Evolutionary conservation across 2,329 filamentous ascomycete species (phyloP).

Genomic region (Stagonosporopsis tanaceti): DNA sequence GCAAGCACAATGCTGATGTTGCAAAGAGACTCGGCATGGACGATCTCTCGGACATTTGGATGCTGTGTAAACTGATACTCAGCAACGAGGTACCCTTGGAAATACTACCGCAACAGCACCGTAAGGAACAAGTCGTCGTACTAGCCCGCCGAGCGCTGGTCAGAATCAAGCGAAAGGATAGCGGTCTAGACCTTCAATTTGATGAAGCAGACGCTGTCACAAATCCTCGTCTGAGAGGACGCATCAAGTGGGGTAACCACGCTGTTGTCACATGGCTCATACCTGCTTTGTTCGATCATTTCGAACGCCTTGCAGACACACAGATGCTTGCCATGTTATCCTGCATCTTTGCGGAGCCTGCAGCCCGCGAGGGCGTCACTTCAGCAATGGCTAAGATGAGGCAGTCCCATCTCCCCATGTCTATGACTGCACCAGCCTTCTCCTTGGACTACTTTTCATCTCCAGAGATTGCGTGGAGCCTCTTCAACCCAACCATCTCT

Average conservation of each 20-base stretch:
- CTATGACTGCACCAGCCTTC: conserved; percentile 55
- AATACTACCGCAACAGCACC: conserved; percentile 63
- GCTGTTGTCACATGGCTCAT: conserved; percentile 66
- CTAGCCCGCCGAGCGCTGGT: conserved; percentile 71
- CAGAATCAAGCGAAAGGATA: conserved; percentile 59
- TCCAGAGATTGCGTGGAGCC: conserved; percentile 53
- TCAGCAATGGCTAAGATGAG: conserved; percentile 48
- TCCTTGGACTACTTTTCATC: conserved; percentile 58
- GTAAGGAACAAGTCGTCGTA: conserved; percentile 69
- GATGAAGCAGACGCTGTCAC: conserved; percentile 52
- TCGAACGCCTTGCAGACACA: conserved; percentile 66
- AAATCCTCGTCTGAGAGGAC: conserved; percentile 52
- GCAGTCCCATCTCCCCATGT: conserved; percentile 50
- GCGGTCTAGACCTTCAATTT: conserved; percentile 57
- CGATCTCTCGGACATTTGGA: conserved; percentile 85
- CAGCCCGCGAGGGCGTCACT: conserved; percentile 51
- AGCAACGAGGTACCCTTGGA: conserved; percentile 78
- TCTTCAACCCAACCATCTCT: conserved; percentile 50
- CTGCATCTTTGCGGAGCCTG: conserved; percentile 64
- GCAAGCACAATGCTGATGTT: conserved; percentile 81
- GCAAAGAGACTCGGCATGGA: conserved; percentile 74
- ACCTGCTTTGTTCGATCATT: conserved; percentile 65
- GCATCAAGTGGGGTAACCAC: conserved; percentile 65
- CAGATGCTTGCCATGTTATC: conserved; percentile 73
- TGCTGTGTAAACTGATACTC: conserved; percentile 78